Percentiles rank a stretch among this genome's conserved stretches.
Conservation (phyloP, 495 filamentous ascomycete species). For the Cetradonia linearis region DNA sequence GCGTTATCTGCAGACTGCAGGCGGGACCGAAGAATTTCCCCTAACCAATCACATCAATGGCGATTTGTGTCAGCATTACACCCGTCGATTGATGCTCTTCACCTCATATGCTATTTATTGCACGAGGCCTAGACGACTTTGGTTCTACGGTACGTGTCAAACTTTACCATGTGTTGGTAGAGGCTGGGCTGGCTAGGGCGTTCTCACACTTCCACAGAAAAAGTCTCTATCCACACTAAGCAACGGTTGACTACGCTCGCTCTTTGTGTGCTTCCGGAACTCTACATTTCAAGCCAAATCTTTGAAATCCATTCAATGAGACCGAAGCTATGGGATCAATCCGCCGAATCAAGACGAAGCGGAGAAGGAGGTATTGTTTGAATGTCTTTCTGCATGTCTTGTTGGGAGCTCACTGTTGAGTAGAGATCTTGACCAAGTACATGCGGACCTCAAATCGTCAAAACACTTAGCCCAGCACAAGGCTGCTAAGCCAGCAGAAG, state of each 20-base stretch:
- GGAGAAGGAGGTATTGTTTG: slow-evolving; percentile 43
- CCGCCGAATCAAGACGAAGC: slow-evolving; percentile 49
- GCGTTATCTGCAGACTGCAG: slow-evolving; percentile 8
- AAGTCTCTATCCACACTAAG: background rate
- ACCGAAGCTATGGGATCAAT: slow-evolving; percentile 42
- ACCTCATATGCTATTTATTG: background rate
- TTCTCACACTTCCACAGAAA: background rate
- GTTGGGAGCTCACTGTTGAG: slow-evolving; percentile 4
- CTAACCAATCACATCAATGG: slow-evolving; percentile 4
- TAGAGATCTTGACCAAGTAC: slow-evolving; percentile 83
- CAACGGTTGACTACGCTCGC: background rate
- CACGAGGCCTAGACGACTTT: background rate
- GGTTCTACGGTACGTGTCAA: background rate
- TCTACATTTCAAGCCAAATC: background rate
- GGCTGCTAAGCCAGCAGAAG: slow-evolving; percentile 67
- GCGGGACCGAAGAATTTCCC: slow-evolving; percentile 4
- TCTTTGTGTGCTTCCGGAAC: background rate
- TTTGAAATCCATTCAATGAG: background rate
- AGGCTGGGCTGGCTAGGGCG: too few relatives aligned
- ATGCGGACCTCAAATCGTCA: slow-evolving; percentile 62
- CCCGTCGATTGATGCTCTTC: background rate
- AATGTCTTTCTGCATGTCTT: background rate
- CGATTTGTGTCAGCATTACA: background rate
- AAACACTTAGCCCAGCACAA: slow-evolving; percentile 72
- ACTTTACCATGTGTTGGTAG: background rate